Conservation (phyloP, 1,284 basidiomycete genomes). For the Rhodotorula sp. region DNA sequence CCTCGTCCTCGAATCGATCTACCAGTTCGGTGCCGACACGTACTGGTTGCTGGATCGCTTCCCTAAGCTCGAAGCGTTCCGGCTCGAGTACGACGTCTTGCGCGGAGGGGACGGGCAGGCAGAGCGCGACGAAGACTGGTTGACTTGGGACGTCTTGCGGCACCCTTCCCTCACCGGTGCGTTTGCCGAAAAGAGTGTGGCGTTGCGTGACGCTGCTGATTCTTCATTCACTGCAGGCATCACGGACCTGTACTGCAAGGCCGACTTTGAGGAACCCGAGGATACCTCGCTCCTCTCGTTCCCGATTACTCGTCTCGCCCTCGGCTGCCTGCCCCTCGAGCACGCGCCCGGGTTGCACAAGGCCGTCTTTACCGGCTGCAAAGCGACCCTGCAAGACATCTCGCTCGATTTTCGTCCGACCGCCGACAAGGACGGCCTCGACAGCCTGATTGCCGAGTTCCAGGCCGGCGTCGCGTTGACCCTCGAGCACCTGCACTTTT, state of each 20-base stretch:
- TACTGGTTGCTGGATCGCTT: slow-evolving; percentile 32
- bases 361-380: slow-evolving; percentile 25
- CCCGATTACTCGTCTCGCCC: slow-evolving; percentile 16
- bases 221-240: not conserved
- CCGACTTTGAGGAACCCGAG: slow-evolving; percentile 22
- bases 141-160: slow-evolving; percentile 28
- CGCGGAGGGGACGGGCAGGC: slow-evolving; percentile 24
- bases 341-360: slow-evolving; percentile 15
- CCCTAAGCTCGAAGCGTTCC: slow-evolving; percentile 14
- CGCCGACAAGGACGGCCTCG: slow-evolving; percentile 20
- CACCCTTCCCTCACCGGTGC: slow-evolving; percentile 23
- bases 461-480: slow-evolving; percentile 20
- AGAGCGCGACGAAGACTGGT: slow-evolving; percentile 30
- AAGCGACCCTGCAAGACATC: slow-evolving; percentile 16
- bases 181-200: not conserved
- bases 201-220: not conserved
- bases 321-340: slow-evolving; percentile 22
- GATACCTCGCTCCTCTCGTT: slow-evolving; percentile 17
- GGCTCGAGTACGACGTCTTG: slow-evolving; percentile 17
- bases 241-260: slow-evolving; percentile 21
- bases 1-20: slow-evolving; percentile 13
- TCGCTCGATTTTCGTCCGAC: slow-evolving; percentile 24
- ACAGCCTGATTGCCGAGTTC: slow-evolving; percentile 28
- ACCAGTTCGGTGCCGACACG: slow-evolving; percentile 21
- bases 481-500: slow-evolving; percentile 25